Percentiles rank a stretch among this genome's conserved stretches.
phyloP scores from a whole-genome alignment of 2,329 filamentous ascomycete species.

The Hymenotorrendiella dingleyae region DNA sequence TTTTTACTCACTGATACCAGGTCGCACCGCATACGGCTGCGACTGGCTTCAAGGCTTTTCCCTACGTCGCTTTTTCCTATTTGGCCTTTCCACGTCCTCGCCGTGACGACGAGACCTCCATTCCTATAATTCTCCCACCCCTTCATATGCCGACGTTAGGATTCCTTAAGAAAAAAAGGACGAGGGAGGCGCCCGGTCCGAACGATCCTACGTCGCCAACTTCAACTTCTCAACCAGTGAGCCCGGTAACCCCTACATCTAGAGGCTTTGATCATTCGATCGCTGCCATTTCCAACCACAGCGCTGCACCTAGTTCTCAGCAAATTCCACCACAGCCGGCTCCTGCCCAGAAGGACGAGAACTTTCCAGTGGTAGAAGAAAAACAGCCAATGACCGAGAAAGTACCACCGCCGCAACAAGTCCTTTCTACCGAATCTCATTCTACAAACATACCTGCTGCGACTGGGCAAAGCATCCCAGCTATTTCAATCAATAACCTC shows the following conservation, averaged over 20 bases:
- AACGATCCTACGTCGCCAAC: slow-evolving; percentile 61
- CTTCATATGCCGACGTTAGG: slow-evolving; percentile 82
- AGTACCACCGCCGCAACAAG: slow-evolving; percentile 30
- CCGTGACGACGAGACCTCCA: background rate
- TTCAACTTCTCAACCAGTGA: slow-evolving; percentile 58
- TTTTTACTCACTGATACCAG: no score
- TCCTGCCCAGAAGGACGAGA: slow-evolving; percentile 23
- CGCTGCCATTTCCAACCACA: slow-evolving; percentile 36
- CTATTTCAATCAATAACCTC: slow-evolving; percentile 79
- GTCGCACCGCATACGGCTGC: no score
- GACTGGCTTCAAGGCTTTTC: no score
- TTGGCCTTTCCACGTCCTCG: background rate
- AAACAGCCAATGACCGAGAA: slow-evolving; percentile 30
- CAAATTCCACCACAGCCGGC: slow-evolving; percentile 23
- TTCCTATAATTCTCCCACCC: background rate
- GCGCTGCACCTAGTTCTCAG: slow-evolving; percentile 28
- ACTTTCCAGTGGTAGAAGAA: slow-evolving; percentile 27
- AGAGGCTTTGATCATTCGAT: slow-evolving; percentile 40
- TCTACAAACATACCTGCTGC: background rate
- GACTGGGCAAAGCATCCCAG: slow-evolving; percentile 52
- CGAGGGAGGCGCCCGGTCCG: slow-evolving; percentile 75
- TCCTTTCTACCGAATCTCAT: slow-evolving; percentile 16
- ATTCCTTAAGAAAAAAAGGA: slow-evolving; percentile 98
- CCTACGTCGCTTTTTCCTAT: no score
- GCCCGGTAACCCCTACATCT: slow-evolving; percentile 54